Evolutionary conservation across 2,329 filamentous ascomycete genomes (phyloP).

Genomic region (Elsinoe batatas): DNA sequence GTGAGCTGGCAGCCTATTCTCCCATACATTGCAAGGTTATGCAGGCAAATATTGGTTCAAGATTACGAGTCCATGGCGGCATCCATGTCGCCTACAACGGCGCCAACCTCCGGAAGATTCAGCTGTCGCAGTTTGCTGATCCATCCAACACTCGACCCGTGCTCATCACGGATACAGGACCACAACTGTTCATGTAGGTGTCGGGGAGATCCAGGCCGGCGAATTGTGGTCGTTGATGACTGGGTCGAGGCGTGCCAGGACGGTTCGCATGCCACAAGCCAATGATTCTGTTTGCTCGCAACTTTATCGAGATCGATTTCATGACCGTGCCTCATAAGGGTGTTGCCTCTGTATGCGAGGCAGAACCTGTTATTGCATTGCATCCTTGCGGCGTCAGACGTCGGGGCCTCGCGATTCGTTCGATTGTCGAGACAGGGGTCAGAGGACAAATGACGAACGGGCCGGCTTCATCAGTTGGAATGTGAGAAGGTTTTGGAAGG

Average conservation of each 20-base stretch:
- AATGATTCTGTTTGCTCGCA: constrained; percentile 2
- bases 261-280: background rate
- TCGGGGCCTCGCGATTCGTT: constrained; percentile 6
- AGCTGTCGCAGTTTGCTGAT: constrained; percentile 2
- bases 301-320: background rate
- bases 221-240: background rate
- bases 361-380: background rate
- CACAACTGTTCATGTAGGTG: constrained; percentile 2
- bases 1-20: background rate
- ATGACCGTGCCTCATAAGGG: background rate
- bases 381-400: constrained; percentile 3
- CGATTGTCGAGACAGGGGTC: constrained; percentile 10
- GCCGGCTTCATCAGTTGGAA: constrained; percentile 1
- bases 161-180: background rate
- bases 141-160: background rate
- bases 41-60: constrained; percentile 5
- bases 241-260: background rate
- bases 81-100: constrained; percentile 3
- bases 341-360: background rate
- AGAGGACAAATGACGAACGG: constrained; percentile 2
- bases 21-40: background rate
- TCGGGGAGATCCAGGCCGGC: background rate
- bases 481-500: constrained; percentile 8
- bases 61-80: constrained; percentile 4
- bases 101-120: constrained; percentile 1